These are phyloP conservation scores for Aegilops sharonensis DNA, from an alignment of 176 grass and related monocot genomes.

Conservation along the genomic window DNA sequence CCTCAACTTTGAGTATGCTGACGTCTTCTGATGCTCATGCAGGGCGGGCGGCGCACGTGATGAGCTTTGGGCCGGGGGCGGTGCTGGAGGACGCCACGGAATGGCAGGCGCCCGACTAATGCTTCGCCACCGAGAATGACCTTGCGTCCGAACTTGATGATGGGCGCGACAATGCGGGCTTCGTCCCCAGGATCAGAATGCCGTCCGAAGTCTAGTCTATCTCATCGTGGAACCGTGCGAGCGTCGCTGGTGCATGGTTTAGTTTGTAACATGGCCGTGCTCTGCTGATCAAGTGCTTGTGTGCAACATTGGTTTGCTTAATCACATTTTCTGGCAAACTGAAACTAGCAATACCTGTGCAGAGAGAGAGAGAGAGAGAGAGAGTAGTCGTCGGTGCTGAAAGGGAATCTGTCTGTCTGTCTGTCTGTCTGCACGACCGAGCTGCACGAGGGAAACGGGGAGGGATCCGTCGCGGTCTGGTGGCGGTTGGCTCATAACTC, in stretches of 20 bases:
- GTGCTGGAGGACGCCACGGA: slow-evolving; percentile 35
- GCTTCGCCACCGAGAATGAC: neutral
- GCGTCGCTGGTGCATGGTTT: neutral
- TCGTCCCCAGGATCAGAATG: neutral
- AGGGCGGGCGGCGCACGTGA: slow-evolving; percentile 20
- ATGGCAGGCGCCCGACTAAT: slow-evolving; percentile 50
- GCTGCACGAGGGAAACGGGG: too few species aligned
- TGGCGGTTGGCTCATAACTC: too few species aligned
- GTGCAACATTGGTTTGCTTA: too few species aligned
- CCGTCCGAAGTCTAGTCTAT: neutral
- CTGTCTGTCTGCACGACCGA: too few species aligned
- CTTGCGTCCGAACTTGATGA: neutral
- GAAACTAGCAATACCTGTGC: too few species aligned
- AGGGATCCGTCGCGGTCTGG: too few species aligned
- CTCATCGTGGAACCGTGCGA: neutral
- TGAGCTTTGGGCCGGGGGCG: slow-evolving; percentile 45
- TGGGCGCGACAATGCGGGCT: neutral
- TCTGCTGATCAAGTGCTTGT: neutral
- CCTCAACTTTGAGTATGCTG: neutral
- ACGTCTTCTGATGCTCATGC: neutral
- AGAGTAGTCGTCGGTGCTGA: too few species aligned
- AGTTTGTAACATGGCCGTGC: neutral
- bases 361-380: too few species aligned
- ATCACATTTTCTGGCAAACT: too few species aligned
- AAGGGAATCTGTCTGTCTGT: too few species aligned